Percentiles rank a stretch among this genome's conserved stretches.
phyloP scores from a whole-genome alignment of 2,329 filamentous ascomycete genomes.

The Phyllosticta citribraziliensis region DNA sequence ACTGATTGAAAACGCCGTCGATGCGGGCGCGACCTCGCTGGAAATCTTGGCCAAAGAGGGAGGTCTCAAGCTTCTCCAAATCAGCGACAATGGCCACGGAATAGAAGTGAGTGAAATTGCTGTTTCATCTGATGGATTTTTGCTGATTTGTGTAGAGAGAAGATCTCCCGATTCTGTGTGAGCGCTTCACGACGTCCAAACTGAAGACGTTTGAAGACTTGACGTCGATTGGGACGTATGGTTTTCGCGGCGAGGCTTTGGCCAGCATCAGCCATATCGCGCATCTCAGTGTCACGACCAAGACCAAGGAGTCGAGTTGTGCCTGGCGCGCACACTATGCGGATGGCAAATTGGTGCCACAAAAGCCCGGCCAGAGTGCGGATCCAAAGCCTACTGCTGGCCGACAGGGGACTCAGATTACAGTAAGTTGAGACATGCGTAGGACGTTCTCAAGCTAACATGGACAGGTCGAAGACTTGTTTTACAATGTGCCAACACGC shows the following conservation, averaged over 20 bases:
- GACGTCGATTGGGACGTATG: constrained; percentile 82
- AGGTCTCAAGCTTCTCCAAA: constrained; percentile 87
- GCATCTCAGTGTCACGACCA: constrained; percentile 89
- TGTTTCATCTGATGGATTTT: not conserved
- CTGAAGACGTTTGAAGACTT: constrained; percentile 89
- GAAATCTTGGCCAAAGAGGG: constrained; percentile 93
- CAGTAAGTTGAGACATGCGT: constrained; percentile 38
- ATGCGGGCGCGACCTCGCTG: constrained; percentile 86
- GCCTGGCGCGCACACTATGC: constrained; percentile 87
- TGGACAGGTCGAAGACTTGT: constrained; percentile 72
- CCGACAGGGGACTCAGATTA: constrained; percentile 84
- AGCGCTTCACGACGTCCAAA: constrained; percentile 95
- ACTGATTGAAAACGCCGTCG: constrained; percentile 91
- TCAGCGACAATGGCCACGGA: constrained; percentile 93
- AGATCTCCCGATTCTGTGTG: constrained; percentile 83
- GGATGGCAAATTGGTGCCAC: constrained; percentile 67
- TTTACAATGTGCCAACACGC: constrained; percentile 89
- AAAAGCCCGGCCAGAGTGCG: constrained; percentile 77
- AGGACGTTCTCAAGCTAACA: constrained; percentile 11
- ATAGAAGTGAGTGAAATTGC: constrained; percentile 57
- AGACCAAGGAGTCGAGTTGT: constrained; percentile 75
- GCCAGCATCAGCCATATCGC: constrained; percentile 98
- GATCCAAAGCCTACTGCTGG: constrained; percentile 86
- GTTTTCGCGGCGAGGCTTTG: constrained; percentile 92
- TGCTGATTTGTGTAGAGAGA: constrained; percentile 54